phyloP scores from a whole-genome alignment of 1,284 basidiomycete species.

The Apiotrichum laibachii region DNA sequence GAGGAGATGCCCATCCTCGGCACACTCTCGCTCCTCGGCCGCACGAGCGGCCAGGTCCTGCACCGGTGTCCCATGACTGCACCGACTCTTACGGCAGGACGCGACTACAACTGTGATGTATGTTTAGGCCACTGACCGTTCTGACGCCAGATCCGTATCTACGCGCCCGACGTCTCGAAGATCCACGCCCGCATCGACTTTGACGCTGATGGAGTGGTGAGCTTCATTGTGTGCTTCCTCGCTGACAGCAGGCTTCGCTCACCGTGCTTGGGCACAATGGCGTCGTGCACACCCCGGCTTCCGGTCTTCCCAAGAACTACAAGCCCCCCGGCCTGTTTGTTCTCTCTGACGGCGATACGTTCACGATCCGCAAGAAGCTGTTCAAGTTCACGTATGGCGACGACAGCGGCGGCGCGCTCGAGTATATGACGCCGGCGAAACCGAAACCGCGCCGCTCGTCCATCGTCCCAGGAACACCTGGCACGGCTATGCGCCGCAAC shows the following conservation, averaged over 20 bases:
- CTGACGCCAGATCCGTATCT: slow-evolving; percentile 42
- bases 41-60: slow-evolving; percentile 32
- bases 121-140: slow-evolving; percentile 4
- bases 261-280: slow-evolving; percentile 42
- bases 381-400: slow-evolving; percentile 47
- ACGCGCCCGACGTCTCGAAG: slow-evolving; percentile 47
- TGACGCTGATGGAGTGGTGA: slow-evolving; percentile 38
- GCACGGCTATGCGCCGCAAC: slow-evolving; percentile 20
- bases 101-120: slow-evolving; percentile 45
- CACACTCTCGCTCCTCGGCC: slow-evolving; percentile 31
- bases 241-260: slow-evolving; percentile 35
- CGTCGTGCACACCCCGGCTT: slow-evolving; percentile 24
- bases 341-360: slow-evolving; percentile 37
- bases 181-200: slow-evolving; percentile 47
- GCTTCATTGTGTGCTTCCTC: slow-evolving; percentile 5
- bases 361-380: slow-evolving; percentile 44
- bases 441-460: background rate
- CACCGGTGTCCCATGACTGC: slow-evolving; percentile 39
- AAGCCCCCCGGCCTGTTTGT: slow-evolving; percentile 26
- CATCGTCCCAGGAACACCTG: background rate
- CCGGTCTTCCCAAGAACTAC: slow-evolving; percentile 15
- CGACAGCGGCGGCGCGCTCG: background rate
- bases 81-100: slow-evolving; percentile 40
- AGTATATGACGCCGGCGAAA: slow-evolving; percentile 8
- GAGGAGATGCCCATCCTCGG: slow-evolving; percentile 23